These are phyloP conservation scores for Jackrogersella multiformis DNA, from an alignment of 495 filamentous ascomycete genomes.

Conservation along the genomic window DNA sequence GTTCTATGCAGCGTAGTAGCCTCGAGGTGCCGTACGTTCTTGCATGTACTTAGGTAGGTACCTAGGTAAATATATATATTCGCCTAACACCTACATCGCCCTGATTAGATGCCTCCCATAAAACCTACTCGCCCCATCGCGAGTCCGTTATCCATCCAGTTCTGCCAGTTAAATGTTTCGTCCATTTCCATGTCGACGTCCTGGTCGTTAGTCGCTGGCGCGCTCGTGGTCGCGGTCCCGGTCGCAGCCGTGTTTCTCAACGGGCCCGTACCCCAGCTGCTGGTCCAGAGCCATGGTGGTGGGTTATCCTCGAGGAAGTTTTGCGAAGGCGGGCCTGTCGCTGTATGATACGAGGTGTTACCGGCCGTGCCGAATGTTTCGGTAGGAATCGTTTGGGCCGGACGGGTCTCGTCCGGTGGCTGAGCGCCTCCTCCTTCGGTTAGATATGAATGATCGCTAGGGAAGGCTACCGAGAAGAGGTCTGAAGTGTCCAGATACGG, in stretches of 20 bases:
- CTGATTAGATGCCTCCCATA: conserved; percentile 40
- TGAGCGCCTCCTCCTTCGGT: conserved; percentile 29
- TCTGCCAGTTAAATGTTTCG: conserved; percentile 60
- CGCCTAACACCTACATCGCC: neutral
- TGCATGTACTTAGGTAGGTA: neutral
- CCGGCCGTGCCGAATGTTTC: conserved; percentile 23
- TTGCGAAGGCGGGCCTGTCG: conserved; percentile 16
- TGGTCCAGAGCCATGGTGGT: conserved; percentile 58
- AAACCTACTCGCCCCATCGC: conserved; percentile 43
- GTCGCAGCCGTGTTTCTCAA: conserved; percentile 8
- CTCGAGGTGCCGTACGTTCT: neutral
- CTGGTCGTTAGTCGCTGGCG: conserved; percentile 40
- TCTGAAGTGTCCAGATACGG: conserved; percentile 47
- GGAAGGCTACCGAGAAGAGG: conserved; percentile 37
- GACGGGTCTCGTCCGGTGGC: conserved; percentile 13
- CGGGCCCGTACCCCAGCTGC: conserved; percentile 18
- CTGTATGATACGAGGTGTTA: neutral
- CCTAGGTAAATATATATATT: neutral
- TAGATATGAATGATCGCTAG: conserved; percentile 24
- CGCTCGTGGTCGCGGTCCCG: too few relatives aligned
- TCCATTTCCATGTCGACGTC: conserved; percentile 55
- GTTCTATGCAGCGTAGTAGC: neutral
- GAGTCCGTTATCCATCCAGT: conserved; percentile 53
- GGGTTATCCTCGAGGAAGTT: conserved; percentile 46
- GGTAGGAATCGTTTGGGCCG: conserved; percentile 11